These are phyloP conservation scores for Aspergillus proliferans DNA, from an alignment of 2,329 filamentous ascomycete species.

Conservation along the genomic window DNA sequence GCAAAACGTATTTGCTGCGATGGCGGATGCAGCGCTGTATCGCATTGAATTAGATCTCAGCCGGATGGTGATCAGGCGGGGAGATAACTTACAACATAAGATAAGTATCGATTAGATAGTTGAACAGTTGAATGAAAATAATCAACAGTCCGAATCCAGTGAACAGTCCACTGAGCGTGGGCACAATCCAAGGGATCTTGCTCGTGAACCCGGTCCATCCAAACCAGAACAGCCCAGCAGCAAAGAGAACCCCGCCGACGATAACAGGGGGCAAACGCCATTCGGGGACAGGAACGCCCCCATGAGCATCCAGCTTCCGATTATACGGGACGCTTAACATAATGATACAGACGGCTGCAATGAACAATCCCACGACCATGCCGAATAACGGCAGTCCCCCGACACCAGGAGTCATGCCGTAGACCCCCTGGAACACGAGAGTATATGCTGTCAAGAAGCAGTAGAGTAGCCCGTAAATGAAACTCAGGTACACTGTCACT, in stretches of 20 bases:
- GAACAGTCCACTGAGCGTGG: constrained; percentile 44
- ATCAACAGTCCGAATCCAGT: constrained; percentile 53
- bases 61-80: too few relatives aligned
- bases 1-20: constrained; percentile 52
- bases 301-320: constrained; percentile 62
- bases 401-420: constrained; percentile 22
- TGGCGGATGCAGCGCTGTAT: constrained; percentile 43
- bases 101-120: constrained; percentile 56
- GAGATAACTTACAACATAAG: constrained; percentile 35
- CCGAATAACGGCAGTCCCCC: constrained; percentile 27
- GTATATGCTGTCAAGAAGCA: constrained; percentile 22
- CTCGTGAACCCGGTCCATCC: constrained; percentile 60
- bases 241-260: constrained; percentile 46
- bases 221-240: constrained; percentile 68
- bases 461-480: constrained; percentile 26
- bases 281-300: constrained; percentile 51
- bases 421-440: constrained; percentile 21
- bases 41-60: neutral
- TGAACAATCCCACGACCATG: constrained; percentile 39
- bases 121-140: constrained; percentile 54
- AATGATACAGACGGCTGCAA: constrained; percentile 61
- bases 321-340: constrained; percentile 62
- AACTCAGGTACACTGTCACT: constrained; percentile 26
- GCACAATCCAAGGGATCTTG: constrained; percentile 37
- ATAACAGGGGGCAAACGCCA: constrained; percentile 53